Evolutionary conservation across 768 basidiomycete species (phyloP).

Genomic region (Vishniacozyma victoriae): DNA sequence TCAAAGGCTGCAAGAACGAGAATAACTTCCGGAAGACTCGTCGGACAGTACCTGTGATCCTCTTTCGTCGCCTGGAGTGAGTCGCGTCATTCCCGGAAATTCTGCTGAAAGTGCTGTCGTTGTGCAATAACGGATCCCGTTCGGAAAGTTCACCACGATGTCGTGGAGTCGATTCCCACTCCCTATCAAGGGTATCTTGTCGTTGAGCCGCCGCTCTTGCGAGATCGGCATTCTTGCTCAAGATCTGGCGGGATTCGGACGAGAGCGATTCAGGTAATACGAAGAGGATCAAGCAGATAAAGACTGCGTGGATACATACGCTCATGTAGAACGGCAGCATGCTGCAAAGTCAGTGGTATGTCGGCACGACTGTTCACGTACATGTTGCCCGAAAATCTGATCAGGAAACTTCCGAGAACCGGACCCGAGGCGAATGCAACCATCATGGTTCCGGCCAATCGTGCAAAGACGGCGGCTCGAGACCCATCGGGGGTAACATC

Average conservation of each 20-base stretch:
- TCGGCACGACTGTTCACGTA: conserved; percentile 9
- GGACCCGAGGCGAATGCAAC: conserved; percentile 74
- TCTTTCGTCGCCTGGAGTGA: conserved; percentile 20
- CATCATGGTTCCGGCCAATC: conserved; percentile 70
- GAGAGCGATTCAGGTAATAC: conserved; percentile 61
- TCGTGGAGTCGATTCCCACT: conserved; percentile 43
- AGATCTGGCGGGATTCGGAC: conserved; percentile 48
- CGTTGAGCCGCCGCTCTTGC: conserved; percentile 18
- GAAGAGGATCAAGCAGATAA: conserved; percentile 59
- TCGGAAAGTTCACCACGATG: not conserved
- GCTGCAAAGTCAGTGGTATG: conserved; percentile 10
- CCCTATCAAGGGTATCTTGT: conserved; percentile 33
- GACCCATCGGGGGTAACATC: conserved; percentile 45
- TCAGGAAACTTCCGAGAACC: conserved; percentile 61
- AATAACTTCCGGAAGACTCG: conserved; percentile 46
- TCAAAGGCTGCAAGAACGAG: conserved; percentile 60
- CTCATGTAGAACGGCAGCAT: conserved; percentile 68
- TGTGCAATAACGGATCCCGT: not conserved
- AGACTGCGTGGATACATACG: conserved; percentile 53
- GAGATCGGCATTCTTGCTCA: conserved; percentile 25
- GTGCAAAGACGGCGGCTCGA: conserved; percentile 50
- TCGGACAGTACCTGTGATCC: conserved; percentile 31
- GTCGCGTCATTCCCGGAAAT: not conserved
- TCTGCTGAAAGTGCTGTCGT: not conserved
- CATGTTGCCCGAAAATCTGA: conserved; percentile 53